Percentiles rank a stretch among this genome's conserved stretches.
Conservation (phyloP, 2,329 filamentous ascomycete genomes). For the Cercospora zeina region DNA sequence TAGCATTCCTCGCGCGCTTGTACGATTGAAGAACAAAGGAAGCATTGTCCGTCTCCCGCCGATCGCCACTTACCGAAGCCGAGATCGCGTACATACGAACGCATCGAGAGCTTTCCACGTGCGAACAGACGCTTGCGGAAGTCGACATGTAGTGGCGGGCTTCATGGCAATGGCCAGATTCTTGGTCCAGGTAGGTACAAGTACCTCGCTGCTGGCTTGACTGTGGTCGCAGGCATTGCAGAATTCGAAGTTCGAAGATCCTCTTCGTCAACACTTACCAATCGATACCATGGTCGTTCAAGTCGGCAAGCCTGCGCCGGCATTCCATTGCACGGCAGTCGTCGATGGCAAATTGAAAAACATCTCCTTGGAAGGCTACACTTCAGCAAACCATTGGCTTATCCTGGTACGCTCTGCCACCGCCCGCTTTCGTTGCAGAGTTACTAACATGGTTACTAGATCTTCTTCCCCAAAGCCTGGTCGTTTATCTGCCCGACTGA, state of each 20-base stretch:
- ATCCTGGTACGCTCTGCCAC: conserved; percentile 51
- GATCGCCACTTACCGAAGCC: not conserved
- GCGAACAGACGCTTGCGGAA: not conserved
- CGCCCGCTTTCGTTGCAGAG: not conserved
- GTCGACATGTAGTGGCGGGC: not conserved
- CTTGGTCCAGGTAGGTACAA: not conserved
- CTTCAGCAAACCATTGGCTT: conserved; percentile 51
- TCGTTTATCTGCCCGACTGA: conserved; percentile 68
- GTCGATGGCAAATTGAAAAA: conserved; percentile 39
- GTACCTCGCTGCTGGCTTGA: not conserved
- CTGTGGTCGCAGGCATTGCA: not conserved
- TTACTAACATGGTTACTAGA: not conserved
- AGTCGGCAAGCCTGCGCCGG: conserved; percentile 37
- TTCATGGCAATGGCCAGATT: not conserved
- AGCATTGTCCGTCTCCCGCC: conserved; percentile 4
- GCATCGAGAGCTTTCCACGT: not conserved
- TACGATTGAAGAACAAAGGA: not conserved
- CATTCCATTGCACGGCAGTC: conserved; percentile 34
- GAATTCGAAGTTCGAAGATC: not conserved
- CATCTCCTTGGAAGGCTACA: conserved; percentile 37
- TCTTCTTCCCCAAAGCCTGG: conserved; percentile 67
- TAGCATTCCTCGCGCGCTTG: not conserved
- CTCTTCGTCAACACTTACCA: not conserved
- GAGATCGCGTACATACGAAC: not conserved
- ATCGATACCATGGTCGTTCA: conserved; percentile 12